phyloP scores from a whole-genome alignment of 73 alveolate species.

The Paramecium biaurelia region DNA sequence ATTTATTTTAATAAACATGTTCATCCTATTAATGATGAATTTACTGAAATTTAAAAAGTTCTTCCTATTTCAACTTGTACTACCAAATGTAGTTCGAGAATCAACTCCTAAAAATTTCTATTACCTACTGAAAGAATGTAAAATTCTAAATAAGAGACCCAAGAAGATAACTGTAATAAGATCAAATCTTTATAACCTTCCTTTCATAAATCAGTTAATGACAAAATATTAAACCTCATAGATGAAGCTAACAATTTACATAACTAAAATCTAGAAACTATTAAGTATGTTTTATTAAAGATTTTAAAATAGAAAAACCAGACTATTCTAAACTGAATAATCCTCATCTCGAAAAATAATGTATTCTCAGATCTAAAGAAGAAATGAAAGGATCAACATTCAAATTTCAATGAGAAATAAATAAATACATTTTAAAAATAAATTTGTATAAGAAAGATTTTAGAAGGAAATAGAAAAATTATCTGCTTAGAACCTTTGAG shows the following conservation, averaged over 20 bases:
- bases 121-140: not conserved
- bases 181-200: not conserved
- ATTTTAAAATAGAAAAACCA: not conserved
- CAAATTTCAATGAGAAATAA: not conserved
- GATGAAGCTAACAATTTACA: not conserved
- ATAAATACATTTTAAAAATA: not conserved
- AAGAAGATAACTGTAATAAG: not conserved
- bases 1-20: not conserved
- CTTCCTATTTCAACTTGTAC: not conserved
- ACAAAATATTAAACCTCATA: not conserved
- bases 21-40: not conserved
- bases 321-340: not conserved
- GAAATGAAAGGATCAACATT: not conserved
- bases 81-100: not conserved
- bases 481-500: conserved; percentile 4
- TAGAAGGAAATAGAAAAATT: not conserved
- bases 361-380: not conserved
- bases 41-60: not conserved
- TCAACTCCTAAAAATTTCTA: not conserved
- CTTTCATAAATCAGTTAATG: not conserved
- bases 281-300: not conserved
- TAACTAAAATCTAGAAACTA: not conserved
- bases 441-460: not conserved
- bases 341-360: not conserved
- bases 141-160: not conserved